phyloP scores from a whole-genome alignment of 805 yeast species.

The Starmerella davenportii region DNA sequence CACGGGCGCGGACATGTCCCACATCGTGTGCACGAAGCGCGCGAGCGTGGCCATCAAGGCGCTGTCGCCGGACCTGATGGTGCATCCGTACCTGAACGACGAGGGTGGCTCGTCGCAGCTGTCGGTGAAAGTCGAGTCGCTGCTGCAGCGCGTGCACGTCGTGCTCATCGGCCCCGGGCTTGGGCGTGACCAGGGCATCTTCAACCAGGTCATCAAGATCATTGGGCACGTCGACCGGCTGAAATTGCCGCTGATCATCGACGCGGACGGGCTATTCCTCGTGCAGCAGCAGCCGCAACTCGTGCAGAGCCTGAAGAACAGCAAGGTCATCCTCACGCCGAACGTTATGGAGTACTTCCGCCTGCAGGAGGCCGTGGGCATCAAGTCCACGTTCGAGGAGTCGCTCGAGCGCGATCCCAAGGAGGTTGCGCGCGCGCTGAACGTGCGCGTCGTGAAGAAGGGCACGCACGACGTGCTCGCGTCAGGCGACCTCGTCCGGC shows the following conservation, averaged over 20 bases:
- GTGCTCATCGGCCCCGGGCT: conserved; percentile 87
- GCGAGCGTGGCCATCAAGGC: conserved; percentile 72
- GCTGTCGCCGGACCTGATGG: conserved; percentile 88
- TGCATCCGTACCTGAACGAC: conserved; percentile 62
- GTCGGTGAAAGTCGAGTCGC: conserved; percentile 23
- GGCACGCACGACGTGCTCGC: conserved; percentile 53
- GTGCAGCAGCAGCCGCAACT: conserved; percentile 30
- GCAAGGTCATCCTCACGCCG: conserved; percentile 64
- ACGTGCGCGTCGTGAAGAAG: conserved; percentile 51
- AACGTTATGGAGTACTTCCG: conserved; percentile 72
- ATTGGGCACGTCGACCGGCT: conserved; percentile 38
- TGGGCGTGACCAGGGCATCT: conserved; percentile 63
- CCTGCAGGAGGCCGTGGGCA: conserved; percentile 33
- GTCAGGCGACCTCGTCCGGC: conserved; percentile 28
- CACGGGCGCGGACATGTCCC: conserved; percentile 77
- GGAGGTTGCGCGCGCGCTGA: conserved; percentile 33
- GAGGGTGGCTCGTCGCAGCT: conserved; percentile 25
- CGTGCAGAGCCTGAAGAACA: conserved; percentile 36
- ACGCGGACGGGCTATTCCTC: conserved; percentile 74
- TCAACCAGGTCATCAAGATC: conserved; percentile 38
- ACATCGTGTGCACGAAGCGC: conserved; percentile 61
- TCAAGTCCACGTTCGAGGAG: conserved; percentile 8
- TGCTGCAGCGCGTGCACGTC: conserved; percentile 55
- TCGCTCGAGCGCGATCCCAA: conserved; percentile 20
- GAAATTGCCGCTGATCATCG: conserved; percentile 57